Evolutionary conservation across 805 yeast genomes (phyloP), one percentile per base, ranked within the genome.

Genomic region (Monosporozyma servazzii): DNA sequence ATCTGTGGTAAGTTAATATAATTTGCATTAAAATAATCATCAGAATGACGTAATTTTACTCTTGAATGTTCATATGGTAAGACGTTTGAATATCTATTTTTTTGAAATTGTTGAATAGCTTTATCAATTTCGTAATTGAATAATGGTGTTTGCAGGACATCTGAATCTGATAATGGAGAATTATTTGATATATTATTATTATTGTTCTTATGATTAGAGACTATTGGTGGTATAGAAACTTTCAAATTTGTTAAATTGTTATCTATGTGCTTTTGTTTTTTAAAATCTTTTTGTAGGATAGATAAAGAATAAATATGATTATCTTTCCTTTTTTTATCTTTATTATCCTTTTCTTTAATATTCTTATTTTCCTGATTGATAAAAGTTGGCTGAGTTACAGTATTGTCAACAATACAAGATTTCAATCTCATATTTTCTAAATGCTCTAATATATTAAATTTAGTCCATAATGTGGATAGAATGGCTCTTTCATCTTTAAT

Each of bases 1-100:
- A 66, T 73, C 58, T 62, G 75, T 61, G 58, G 73, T 51, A 70
- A 58, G 30, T 55, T 58, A 21, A 86, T 68, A 66, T 86, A 84
- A 15, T 90, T 86, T 0, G 97, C 97, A 66, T 89, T 90, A 60
- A 89, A 85, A 64, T 89, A 89, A 33, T 45, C 41, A 21, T 45
- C 33, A 9, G 25, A 9, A 7, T 43, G 21, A 4, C 21, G 2
- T 17, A 68, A 50, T 48, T 64, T 79, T 17, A 90, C 96, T 51
- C 96, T 73, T n/a, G 95, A 79, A 61, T 87, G 91, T 61, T 86
- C 95, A 67, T 80, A 89, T 5, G 95, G 89, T 58, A 86, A 78
- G 45, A 89, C 86, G 65, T 90, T 93, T 56, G 86, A 82, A 72
- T 89, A 89, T 56, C 97, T 71, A 66, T 89, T 88, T 63, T 88